These are phyloP conservation scores for Mycena olivaceomarginata DNA, from an alignment of 768 basidiomycete species.

Conservation along the genomic window DNA sequence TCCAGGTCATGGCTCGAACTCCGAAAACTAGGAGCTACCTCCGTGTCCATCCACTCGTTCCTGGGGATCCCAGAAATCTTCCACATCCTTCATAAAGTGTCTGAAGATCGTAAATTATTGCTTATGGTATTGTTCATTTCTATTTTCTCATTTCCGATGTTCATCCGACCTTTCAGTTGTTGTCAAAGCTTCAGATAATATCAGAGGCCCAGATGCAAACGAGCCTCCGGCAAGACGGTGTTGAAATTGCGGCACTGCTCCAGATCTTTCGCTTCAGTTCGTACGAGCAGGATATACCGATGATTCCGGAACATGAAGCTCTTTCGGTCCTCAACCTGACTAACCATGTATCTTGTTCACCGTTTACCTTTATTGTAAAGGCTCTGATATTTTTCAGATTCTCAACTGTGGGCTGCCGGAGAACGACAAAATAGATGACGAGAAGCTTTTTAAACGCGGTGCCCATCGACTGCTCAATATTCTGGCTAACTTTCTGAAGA, in stretches of 20 bases:
- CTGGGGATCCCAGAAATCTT: no score
- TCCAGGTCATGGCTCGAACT: no score
- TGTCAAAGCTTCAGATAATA: neutral
- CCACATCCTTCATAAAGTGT: no score
- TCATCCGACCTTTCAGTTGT: neutral
- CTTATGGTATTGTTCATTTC: neutral
- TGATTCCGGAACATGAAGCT: neutral
- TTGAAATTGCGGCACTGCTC: neutral
- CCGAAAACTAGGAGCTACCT: no score
- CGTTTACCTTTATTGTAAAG: neutral
- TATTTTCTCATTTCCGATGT: neutral
- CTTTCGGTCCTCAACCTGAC: slow-evolving; percentile 10
- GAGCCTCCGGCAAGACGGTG: neutral
- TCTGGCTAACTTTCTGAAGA: neutral
- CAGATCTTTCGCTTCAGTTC: neutral
- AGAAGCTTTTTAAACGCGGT: neutral
- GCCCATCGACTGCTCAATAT: slow-evolving; percentile 11
- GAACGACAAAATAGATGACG: neutral
- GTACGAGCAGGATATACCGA: neutral
- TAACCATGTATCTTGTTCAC: neutral
- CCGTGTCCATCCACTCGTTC: no score
- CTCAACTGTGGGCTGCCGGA: no score
- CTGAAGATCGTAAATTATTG: neutral
- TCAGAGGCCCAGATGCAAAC: neutral
- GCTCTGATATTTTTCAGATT: neutral